phyloP scores from a whole-genome alignment of 1,139 yeast genomes.

The Pichia sp. region DNA sequence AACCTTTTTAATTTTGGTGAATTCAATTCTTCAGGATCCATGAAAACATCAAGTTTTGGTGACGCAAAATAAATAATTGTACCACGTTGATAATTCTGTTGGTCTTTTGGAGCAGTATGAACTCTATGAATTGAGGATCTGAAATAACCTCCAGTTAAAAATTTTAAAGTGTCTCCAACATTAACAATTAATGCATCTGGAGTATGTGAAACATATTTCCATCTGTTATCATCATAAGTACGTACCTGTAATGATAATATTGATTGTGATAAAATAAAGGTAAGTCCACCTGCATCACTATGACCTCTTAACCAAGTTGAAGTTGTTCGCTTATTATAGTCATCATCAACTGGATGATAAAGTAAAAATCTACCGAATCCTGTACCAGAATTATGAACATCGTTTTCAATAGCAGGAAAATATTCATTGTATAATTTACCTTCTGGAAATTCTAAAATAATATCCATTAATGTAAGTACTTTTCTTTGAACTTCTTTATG shows the following conservation, averaged over 20 bases:
- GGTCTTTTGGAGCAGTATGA: slow-evolving; percentile 41
- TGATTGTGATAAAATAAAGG: slow-evolving; percentile 45
- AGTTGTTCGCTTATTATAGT: slow-evolving; percentile 29
- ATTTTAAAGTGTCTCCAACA: slow-evolving; percentile 45
- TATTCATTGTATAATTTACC: slow-evolving; percentile 34
- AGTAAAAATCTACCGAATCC: slow-evolving; percentile 41
- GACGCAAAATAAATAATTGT: slow-evolving; percentile 38
- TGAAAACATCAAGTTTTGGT: slow-evolving; percentile 9
- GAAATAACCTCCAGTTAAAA: slow-evolving; percentile 44
- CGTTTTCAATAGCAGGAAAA: slow-evolving; percentile 30
- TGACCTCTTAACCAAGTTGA: slow-evolving; percentile 47
- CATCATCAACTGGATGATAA: slow-evolving; percentile 33
- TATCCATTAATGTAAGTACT: slow-evolving; percentile 35
- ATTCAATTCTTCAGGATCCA: slow-evolving; percentile 29
- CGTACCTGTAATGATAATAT: slow-evolving; percentile 44
- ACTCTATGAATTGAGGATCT: slow-evolving; percentile 44
- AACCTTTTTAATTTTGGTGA: slow-evolving; percentile 35
- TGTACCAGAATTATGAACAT: slow-evolving; percentile 31
- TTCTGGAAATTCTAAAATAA: slow-evolving; percentile 38
- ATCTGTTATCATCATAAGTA: slow-evolving; percentile 40
- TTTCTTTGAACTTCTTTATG: slow-evolving; percentile 35
- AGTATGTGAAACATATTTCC: slow-evolving; percentile 43
- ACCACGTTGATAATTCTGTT: slow-evolving; percentile 34
- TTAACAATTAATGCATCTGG: slow-evolving; percentile 43
- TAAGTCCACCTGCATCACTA: slow-evolving; percentile 43